Conservation (phyloP, 495 filamentous ascomycete genomes). For the Penicillium robsamsonii region DNA sequence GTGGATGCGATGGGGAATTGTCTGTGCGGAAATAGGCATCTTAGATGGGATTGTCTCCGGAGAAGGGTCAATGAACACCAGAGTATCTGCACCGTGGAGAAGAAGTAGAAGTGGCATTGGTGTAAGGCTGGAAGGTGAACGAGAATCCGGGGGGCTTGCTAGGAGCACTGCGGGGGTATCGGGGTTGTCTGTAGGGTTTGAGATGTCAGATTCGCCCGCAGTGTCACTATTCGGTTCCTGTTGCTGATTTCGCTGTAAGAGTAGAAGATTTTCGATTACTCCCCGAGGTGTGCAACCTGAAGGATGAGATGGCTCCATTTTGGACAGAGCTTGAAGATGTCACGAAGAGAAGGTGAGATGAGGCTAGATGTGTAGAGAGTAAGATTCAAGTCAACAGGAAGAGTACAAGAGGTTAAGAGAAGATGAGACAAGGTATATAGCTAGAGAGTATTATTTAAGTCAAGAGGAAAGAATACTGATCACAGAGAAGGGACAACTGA, state of each 20-base stretch:
- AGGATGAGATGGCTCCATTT: neutral
- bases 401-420: too few species aligned
- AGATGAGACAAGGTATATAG: too few species aligned
- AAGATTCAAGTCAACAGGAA: neutral
- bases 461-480: too few species aligned
- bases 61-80: conserved; percentile 52
- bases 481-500: too few species aligned
- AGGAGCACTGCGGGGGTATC: neutral
- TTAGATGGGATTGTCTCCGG: conserved; percentile 26
- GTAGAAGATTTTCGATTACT: neutral
- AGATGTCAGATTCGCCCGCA: neutral
- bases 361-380: neutral
- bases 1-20: conserved; percentile 41
- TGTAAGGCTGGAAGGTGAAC: too few species aligned
- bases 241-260: neutral
- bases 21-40: conserved; percentile 11
- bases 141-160: neutral
- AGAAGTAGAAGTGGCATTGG: conserved; percentile 26
- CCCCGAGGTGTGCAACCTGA: neutral
- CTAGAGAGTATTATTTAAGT: too few species aligned
- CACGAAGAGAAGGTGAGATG: neutral
- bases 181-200: neutral
- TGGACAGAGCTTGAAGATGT: neutral
- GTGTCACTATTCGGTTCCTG: neutral
- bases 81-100: conserved; percentile 48